Evolutionary conservation across 257 asterid genomes (phyloP).

Genomic region (Nemophila menziesii): DNA sequence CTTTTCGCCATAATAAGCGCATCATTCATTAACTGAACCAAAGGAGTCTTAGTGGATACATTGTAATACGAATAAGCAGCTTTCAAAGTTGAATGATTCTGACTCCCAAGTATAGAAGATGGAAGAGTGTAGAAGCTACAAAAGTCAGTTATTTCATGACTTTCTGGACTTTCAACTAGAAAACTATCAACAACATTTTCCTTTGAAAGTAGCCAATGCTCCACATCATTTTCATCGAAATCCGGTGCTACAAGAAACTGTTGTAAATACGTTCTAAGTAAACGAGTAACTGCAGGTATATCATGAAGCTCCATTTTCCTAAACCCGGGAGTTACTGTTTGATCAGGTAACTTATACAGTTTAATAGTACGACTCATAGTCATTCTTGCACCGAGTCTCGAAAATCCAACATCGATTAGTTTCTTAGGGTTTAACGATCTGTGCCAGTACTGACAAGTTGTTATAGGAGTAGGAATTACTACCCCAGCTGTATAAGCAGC

Average conservation of each 20-base stretch:
- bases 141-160: conserved; percentile 3
- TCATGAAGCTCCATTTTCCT: conserved; percentile 5
- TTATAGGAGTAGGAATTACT: conserved; percentile 1
- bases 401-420: conserved; percentile 4
- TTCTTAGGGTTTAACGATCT: conserved; percentile 2
- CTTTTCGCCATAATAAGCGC: conserved; percentile 1
- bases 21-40: conserved; percentile 3
- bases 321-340: conserved; percentile 2
- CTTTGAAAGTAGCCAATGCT: conserved; percentile 5
- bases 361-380: conserved; percentile 3
- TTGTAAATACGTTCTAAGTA: conserved; percentile 1
- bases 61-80: conserved; percentile 5
- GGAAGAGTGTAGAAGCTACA: conserved; percentile 5
- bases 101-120: background rate
- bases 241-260: conserved; percentile 1
- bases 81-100: conserved; percentile 1
- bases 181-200: conserved; percentile 1
- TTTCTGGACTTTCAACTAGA: conserved; percentile 5
- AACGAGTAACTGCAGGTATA: conserved; percentile 2
- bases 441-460: conserved; percentile 3
- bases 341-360: conserved; percentile 1
- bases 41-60: conserved; percentile 2
- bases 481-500: conserved; percentile 7
- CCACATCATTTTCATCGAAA: conserved; percentile 3
- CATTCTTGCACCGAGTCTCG: conserved; percentile 4